Percentiles rank a stretch among this genome's conserved stretches.
Conservation (phyloP, 2,329 filamentous ascomycete species). For the Alternaria sp. region DNA sequence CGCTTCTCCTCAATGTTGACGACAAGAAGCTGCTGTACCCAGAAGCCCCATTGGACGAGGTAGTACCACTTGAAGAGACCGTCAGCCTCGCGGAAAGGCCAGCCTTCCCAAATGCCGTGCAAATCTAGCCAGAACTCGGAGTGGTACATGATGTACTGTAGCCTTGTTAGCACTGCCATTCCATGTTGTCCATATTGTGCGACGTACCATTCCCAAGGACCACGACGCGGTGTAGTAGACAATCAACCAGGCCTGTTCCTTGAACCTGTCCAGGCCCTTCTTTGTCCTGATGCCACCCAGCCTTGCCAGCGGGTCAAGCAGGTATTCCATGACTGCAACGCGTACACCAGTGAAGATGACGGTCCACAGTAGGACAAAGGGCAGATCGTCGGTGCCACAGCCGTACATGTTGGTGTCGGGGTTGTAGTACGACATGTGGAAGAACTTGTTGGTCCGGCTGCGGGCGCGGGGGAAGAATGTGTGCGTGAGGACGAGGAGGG, state of each 20-base stretch:
- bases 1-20: conserved; percentile 93
- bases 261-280: conserved; percentile 83
- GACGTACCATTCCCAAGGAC: conserved; percentile 77
- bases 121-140: conserved; percentile 82
- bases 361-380: conserved; percentile 78
- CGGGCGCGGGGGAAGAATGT: conserved; percentile 81
- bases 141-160: conserved; percentile 77
- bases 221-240: conserved; percentile 85
- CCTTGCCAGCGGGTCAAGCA: conserved; percentile 79
- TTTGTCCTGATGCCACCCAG: conserved; percentile 73
- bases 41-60: conserved; percentile 88
- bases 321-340: conserved; percentile 84
- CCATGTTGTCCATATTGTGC: conserved; percentile 4
- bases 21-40: conserved; percentile 91
- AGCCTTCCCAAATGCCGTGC: conserved; percentile 80
- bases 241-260: conserved; percentile 91
- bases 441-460: conserved; percentile 83
- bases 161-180: conserved; percentile 17
- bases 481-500: conserved; percentile 82
- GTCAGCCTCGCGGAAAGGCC: conserved; percentile 78
- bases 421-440: conserved; percentile 84
- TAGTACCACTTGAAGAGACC: conserved; percentile 87
- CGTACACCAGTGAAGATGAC: conserved; percentile 87
- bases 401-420: conserved; percentile 71
- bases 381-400: conserved; percentile 79